Base-by-base conservation (phyloP, 192 early-diverging fungal genomes). In the Diversispora epigaea region DNA sequence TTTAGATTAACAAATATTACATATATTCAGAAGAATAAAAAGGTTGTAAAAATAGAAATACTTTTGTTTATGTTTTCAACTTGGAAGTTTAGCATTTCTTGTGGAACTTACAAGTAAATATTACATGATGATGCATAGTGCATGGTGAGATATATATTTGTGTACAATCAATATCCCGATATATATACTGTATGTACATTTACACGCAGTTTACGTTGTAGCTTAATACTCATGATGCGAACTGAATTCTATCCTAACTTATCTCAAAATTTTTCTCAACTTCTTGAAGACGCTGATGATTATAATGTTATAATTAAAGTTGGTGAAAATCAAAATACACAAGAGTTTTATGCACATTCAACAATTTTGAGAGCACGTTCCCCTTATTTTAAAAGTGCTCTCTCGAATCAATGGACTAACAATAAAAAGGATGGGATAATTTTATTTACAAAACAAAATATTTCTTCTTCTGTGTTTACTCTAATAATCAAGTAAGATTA, bases 401-500 rank as follows among this genome's bases (percentile, higher is more conserved):
- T 32, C 25, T 73, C 40, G 0, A 58, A 60, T 6, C 12, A 61
- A 25, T 73, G 71, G 71, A 25, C 45, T 19, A 47, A 15, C 15
- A 45, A 32, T 32, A 32, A 73, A 41, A 32, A 58, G 32, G 45
- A 73, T 61, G 22, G 44, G 10, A 47, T 73, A 7, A 55, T 73
- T 6, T 45, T 60, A 5, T 73, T 61, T 50, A 73, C 4, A 14
- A 73, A 73, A 61, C 71, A 56, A 73, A 73, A 73, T 60, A 73
- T 73, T 61, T 73, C 71, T 22, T 39, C 71, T 45, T 6, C 32
- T 21, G 57, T 73, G 8, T 73, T 73, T 60, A 41, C 43, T 8
- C 39, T 73, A 17, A 73, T 73, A 22, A 14, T 73, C 10, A 58
- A n/a, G n/a, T n/a, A n/a, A 10, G 71, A n/a, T 19, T 25, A 21